Base-by-base conservation (phyloP, 805 yeast species). In the Metahyphopichia silvanorum region DNA sequence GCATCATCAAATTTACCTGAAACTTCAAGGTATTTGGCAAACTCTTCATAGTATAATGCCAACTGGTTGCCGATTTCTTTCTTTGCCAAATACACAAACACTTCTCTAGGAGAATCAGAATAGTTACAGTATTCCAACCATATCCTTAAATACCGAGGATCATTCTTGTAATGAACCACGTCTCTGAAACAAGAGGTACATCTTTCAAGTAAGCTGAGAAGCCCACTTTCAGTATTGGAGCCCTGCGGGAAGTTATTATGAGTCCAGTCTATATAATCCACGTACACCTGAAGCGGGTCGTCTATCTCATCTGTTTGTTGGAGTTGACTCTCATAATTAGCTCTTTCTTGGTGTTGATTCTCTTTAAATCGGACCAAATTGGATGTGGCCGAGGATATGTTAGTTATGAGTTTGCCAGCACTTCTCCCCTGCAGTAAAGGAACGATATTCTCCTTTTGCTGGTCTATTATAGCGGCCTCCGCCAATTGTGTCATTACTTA, bases 91-190 rank as follows among this genome's bases (percentile, higher is more conserved):
- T 81, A 87, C 5, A 75, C 66, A 53, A 82, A 88, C 2, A 85
- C 66, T 33, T 82, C 89, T 25, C 76, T 63, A 0, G 89, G 88
- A 11, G 81, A 71, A 38, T 81, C 86, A 2, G 83, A 72, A 47
- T 72, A 79, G 16, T 70, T 73, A 6, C 84, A 76, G 53, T 86
- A 88, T 43, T 77, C 79, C 24, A 89, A 56, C 97, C 98, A 91
- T 2, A 88, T 70, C 40, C 70, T 73, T 31, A 91, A 56, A 49
- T 84, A 88, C 29, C 97, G 60, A 1, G 91, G 78, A 52, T 91
- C 97, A 52, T 89, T 82, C 38, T 78, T 80, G 53, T 88, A 91
- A 39, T 76, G 77, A 1, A 59, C 58, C 20, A 71, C 73, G 43
- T 82, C 85, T 46, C 79, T 67, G 50, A 86, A 85, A 38, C 68